Base-by-base conservation (phyloP, 2,329 filamentous ascomycete species). In the Orbilia javanica region DNA sequence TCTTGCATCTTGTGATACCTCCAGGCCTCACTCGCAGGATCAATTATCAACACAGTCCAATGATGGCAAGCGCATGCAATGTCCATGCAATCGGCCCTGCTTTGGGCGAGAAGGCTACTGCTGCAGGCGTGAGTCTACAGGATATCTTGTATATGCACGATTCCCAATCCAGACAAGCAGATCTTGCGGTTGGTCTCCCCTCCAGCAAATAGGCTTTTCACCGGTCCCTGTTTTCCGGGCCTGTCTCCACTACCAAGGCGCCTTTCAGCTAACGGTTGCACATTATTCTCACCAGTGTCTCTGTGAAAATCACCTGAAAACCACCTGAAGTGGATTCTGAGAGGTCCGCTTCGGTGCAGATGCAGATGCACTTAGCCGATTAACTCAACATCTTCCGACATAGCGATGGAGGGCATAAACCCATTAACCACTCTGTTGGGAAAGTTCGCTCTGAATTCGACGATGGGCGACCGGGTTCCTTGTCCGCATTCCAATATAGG, bases 161-260 rank as follows among this genome's bases (percentile, higher is more conserved):
- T 6, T 57, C 73, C 60, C 39, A 66, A 77, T 77, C 11, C 27
- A 77, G 73, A 11, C 62, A 66, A 52, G 66, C 39, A 44, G 20
- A 63, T 52, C 13, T 36, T 13, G 25, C 44, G 42, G 55, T 34
- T 52, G 46, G 31, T 29, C 22, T 66, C 8, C 48, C 29, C 15
- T 57, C 66, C n/a, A 66, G 50, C 66, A 63, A 77, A 77, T 77
- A 71, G 73, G 72, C 57, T 71, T 22, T 53, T 77, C 50, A 53
- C 73, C 73, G 44, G 60, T 36, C 66, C 65, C 50, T 66, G 31
- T 44, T 67, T 60, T 42, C 50, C 65, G 39, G 36, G 29, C 39
- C 39, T 31, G 39, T 46, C 66, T 67, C 66, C 73, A 70, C 73
- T 70, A 62, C 39, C 73, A 77, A 77, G 73, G 73, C 73, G 15